These are phyloP conservation scores for Hippophae gyantsensis DNA, from an alignment of 306 rosid species.

Conservation along the genomic window DNA sequence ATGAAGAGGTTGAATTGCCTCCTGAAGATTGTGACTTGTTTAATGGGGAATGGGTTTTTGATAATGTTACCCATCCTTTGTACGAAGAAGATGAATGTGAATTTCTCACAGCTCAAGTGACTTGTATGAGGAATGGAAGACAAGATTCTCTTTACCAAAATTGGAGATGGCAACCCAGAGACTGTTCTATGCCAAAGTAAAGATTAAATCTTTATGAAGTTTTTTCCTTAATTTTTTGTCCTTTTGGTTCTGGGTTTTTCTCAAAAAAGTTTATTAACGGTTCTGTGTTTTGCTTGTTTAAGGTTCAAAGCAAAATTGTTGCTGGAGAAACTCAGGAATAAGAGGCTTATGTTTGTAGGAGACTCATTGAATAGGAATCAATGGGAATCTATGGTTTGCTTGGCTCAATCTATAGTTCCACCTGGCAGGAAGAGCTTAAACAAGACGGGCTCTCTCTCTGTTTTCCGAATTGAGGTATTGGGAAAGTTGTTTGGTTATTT, in stretches of 20 bases:
- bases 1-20: conserved; percentile 54
- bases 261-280: not conserved
- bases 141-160: conserved; percentile 66
- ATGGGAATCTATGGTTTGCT: conserved; percentile 97
- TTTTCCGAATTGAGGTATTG: conserved; percentile 64
- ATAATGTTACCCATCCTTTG: conserved; percentile 63
- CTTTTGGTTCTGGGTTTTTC: not conserved
- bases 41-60: conserved; percentile 75
- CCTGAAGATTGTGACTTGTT: conserved; percentile 84
- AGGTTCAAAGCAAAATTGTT: conserved; percentile 80
- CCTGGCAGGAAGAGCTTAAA: conserved; percentile 52
- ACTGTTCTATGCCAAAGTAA: conserved; percentile 82
- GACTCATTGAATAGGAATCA: conserved; percentile 92
- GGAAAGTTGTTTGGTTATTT: no score
- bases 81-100: conserved; percentile 86
- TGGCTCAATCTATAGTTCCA: conserved; percentile 69
- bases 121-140: conserved; percentile 88
- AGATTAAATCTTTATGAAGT: not conserved
- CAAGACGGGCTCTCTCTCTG: conserved; percentile 62
- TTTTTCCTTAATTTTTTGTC: not conserved
- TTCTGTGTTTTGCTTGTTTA: not conserved
- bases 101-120: conserved; percentile 73
- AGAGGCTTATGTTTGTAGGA: conserved; percentile 98
- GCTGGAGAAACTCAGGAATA: conserved; percentile 81
- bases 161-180: conserved; percentile 98